Conservation (phyloP, 305 asterid species). For the Solanum hybrid region DNA sequence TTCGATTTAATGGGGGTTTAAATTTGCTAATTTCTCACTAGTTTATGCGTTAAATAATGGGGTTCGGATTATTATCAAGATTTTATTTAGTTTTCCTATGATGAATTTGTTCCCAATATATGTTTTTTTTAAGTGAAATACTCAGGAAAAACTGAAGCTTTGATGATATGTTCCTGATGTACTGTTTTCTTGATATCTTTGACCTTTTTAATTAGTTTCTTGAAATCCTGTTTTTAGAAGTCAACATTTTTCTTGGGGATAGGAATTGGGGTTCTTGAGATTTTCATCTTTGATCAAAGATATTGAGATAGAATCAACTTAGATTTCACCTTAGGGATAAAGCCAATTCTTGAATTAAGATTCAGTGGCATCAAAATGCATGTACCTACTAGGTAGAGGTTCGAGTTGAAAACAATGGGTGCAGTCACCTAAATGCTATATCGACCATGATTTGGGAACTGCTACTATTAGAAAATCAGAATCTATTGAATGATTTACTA, state of each 20-base stretch:
- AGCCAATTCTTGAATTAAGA: background rate
- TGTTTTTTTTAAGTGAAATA: background rate
- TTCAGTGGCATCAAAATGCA: background rate
- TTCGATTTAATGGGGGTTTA: background rate
- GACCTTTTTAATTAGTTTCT: background rate
- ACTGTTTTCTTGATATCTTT: background rate
- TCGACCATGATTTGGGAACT: background rate
- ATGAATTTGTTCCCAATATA: background rate
- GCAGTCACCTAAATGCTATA: background rate
- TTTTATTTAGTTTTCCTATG: background rate
- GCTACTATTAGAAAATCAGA: background rate
- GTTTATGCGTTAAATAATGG: background rate
- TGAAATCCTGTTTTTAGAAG: background rate
- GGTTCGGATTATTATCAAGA: background rate
- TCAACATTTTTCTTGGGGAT: background rate
- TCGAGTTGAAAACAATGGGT: background rate
- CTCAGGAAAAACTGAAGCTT: background rate
- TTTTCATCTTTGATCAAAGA: background rate
- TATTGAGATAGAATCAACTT: background rate
- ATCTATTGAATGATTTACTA: background rate
- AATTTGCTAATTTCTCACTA: background rate
- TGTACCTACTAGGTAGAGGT: background rate
- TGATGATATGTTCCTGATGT: background rate
- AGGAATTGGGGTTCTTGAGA: background rate
- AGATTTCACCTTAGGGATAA: background rate